These are phyloP conservation scores for Fomitopsis betulina DNA, from an alignment of 1,284 basidiomycete species.

Conservation along the genomic window DNA sequence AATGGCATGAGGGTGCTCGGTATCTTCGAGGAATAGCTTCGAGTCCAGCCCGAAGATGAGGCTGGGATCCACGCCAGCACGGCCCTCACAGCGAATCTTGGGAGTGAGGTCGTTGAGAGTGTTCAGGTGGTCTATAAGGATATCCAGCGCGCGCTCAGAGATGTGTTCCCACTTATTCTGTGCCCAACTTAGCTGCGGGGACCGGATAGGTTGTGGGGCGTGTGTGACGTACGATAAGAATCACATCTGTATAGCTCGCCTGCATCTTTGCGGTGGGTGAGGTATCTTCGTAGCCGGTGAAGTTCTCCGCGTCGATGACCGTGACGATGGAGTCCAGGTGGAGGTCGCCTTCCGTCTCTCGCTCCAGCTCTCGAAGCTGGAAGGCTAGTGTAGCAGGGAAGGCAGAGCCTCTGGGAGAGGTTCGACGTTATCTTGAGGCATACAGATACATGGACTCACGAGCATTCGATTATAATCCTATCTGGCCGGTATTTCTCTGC, in stretches of 20 bases:
- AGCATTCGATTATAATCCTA: conserved; percentile 90
- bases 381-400: conserved; percentile 90
- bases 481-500: conserved; percentile 81
- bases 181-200: background rate
- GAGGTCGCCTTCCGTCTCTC: conserved; percentile 68
- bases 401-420: conserved; percentile 65
- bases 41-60: conserved; percentile 84
- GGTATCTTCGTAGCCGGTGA: conserved; percentile 84
- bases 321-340: conserved; percentile 87
- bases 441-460: conserved; percentile 42
- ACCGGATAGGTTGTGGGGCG: background rate
- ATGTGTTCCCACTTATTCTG: conserved; percentile 88
- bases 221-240: conserved; percentile 64
- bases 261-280: conserved; percentile 88
- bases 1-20: conserved; percentile 22
- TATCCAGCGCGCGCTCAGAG: conserved; percentile 71
- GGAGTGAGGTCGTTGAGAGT: conserved; percentile 87
- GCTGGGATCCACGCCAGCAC: conserved; percentile 63
- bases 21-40: conserved; percentile 49
- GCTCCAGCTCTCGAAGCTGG: conserved; percentile 85
- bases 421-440: background rate
- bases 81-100: conserved; percentile 68
- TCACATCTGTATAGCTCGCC: conserved; percentile 88
- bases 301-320: conserved; percentile 88
- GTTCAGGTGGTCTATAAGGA: conserved; percentile 81